Base-by-base conservation (phyloP, 2,329 filamentous ascomycete genomes). In the Colletotrichum sp. region DNA sequence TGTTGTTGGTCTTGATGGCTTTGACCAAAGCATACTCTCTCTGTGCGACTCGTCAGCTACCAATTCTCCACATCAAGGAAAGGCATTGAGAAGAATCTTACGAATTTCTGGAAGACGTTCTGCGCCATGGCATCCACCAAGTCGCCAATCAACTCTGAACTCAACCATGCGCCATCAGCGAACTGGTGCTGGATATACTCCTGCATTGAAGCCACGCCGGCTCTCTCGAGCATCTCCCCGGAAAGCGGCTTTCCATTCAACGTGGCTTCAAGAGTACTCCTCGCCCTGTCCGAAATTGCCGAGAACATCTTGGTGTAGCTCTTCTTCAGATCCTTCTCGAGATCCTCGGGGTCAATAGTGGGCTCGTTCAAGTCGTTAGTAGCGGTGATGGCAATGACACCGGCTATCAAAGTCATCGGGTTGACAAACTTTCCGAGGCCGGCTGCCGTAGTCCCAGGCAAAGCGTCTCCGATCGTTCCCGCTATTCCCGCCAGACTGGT, bases 51-150 rank as follows among this genome's bases (percentile, higher is more conserved):
- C 0, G 43, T 52, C 43, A 52, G 43, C 3, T 13, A 21, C n/a
- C n/a, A 2, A 21, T 52, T 7, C 10, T 13, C 43, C n/a, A 3
- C 43, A 21, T 48, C 7, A 0, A 48, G 1, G 1, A 1, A 21
- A 2, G 16, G 1, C 0, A 0, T 4, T 52, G 4, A 21, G n/a
- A 0, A 21, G 43, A 21, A 21, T 1, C 43, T 52, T 52, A 52
- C 43, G 0, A 52, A 52, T 52, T 52, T 52, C 12, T 52, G 43
- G n/a, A 52, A 52, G 0, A 52, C 43, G 1, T 52, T 52, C 4
- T 52, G 43, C n/a, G 43, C 43, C 43, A 52, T 52, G 0, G 12
- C n/a, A 21, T 52, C 43, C n/a, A 52, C 43, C 43, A 52, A 52
- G n/a, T 2, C 0, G n/a, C 43, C 43, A 21, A 52, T 52, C 43